These are phyloP conservation scores for Peronosclerospora sorghi DNA, from an alignment of 352 stramenopile genomes.

Conservation along the genomic window DNA sequence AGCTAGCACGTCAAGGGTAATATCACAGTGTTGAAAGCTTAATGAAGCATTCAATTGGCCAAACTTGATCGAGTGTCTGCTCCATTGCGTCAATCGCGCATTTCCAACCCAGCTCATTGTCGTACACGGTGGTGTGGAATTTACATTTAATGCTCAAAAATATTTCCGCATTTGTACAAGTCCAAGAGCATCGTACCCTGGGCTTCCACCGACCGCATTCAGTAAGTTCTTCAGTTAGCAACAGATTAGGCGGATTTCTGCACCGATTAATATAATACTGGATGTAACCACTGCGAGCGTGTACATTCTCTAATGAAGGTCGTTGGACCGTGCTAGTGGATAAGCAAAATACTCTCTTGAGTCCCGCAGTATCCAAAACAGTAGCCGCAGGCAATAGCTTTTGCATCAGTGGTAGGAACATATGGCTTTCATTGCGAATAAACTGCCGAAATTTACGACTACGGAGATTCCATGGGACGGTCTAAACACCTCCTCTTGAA, in stretches of 20 bases:
- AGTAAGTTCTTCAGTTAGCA: slow-evolving; percentile 39
- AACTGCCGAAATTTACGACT: too few relatives aligned
- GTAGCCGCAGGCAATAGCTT: slow-evolving; percentile 18
- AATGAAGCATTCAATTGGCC: too few relatives aligned
- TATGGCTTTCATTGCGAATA: slow-evolving; percentile 24
- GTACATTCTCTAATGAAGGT: slow-evolving; percentile 46
- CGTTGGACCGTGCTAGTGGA: slow-evolving; percentile 55
- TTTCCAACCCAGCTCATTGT: slow-evolving; percentile 58
- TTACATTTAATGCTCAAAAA: slow-evolving; percentile 31
- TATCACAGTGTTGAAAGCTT: slow-evolving; percentile 47
- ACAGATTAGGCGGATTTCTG: slow-evolving; percentile 44
- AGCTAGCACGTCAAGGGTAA: slow-evolving; percentile 32
- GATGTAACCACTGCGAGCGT: slow-evolving; percentile 54
- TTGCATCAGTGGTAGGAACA: slow-evolving; percentile 29
- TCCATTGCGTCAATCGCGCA: slow-evolving; percentile 25
- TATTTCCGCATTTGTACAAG: slow-evolving; percentile 45
- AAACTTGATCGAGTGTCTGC: slow-evolving; percentile 19
- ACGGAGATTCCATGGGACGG: too few relatives aligned
- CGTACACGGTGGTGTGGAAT: slow-evolving; percentile 51
- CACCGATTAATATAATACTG: slow-evolving; percentile 60
- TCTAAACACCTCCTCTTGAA: too few relatives aligned
- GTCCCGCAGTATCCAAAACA: slow-evolving; percentile 33
- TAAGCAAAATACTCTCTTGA: slow-evolving; percentile 44
- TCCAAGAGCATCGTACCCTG: slow-evolving; percentile 46
- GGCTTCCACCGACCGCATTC: slow-evolving; percentile 39